These are phyloP conservation scores for Trichosporon coremiiforme DNA, from an alignment of 1,284 basidiomycete species.

Conservation along the genomic window DNA sequence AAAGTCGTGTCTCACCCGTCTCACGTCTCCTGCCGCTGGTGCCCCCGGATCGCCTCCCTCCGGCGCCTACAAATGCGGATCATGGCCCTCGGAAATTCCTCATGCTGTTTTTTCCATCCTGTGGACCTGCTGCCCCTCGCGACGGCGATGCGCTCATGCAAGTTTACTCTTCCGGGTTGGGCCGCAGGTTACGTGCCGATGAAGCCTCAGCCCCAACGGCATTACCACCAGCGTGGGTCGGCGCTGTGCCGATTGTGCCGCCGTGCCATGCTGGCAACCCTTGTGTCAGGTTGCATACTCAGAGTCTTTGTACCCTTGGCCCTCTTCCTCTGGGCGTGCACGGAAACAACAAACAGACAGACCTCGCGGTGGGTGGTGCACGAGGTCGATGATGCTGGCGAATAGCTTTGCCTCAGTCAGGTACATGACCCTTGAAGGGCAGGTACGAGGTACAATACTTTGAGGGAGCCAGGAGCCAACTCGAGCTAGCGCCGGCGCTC, in stretches of 20 bases:
- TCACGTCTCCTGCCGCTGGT: too few relatives aligned
- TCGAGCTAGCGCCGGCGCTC: neutral
- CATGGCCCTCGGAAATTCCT: neutral
- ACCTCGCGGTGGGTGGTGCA: constrained; percentile 1
- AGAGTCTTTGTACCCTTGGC: too few relatives aligned
- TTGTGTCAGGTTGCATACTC: too few relatives aligned
- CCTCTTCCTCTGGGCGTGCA: neutral
- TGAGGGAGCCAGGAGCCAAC: neutral
- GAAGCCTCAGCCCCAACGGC: neutral
- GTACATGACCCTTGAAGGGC: constrained; percentile 9
- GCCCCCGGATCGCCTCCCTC: too few relatives aligned
- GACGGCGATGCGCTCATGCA: neutral
- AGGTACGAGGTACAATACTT: constrained; percentile 1
- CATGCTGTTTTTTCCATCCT: neutral
- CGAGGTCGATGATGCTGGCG: neutral
- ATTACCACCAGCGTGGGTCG: neutral
- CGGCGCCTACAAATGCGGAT: neutral
- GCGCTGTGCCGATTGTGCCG: neutral
- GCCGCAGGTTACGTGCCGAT: neutral
- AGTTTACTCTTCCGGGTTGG: too few relatives aligned
- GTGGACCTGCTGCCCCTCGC: neutral
- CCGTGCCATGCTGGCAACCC: neutral
- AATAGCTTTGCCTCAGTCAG: constrained; percentile 6
- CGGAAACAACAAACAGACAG: neutral
- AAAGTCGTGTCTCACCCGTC: neutral